phyloP scores from a whole-genome alignment of 768 basidiomycete genomes.

The Tylopilus subfusipes region DNA sequence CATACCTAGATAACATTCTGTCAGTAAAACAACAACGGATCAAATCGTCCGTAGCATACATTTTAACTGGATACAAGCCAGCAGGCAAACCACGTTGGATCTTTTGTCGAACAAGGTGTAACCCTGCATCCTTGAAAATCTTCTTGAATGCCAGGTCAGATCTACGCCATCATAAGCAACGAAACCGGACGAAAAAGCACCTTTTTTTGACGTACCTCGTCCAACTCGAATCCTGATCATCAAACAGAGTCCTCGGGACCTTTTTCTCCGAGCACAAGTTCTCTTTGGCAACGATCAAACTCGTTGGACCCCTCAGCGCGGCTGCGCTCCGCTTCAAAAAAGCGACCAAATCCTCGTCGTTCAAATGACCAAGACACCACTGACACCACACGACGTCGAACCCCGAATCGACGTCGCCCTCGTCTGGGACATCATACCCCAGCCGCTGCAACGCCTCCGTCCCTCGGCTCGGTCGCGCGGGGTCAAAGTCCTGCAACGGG shows the following conservation, averaged over 20 bases:
- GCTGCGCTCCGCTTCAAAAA: conserved; percentile 67
- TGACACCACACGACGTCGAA: conserved; percentile 97
- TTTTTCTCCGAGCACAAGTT: conserved; percentile 70
- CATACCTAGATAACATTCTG: conserved; percentile 21
- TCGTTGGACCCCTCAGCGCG: conserved; percentile 52
- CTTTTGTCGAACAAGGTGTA: conserved; percentile 68
- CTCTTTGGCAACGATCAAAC: conserved; percentile 88
- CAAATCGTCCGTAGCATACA: conserved; percentile 44
- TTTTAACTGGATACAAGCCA: conserved; percentile 82
- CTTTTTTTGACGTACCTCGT: conserved; percentile 59
- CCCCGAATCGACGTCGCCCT: conserved; percentile 50
- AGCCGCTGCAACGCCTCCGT: conserved; percentile 59
- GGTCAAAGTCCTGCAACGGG: conserved; percentile 80
- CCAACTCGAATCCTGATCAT: conserved; percentile 84
- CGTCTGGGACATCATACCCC: conserved; percentile 57
- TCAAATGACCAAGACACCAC: conserved; percentile 92
- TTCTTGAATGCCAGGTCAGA: conserved; percentile 81
- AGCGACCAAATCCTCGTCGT: conserved; percentile 66
- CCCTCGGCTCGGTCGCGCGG: conserved; percentile 39
- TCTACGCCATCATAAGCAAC: conserved; percentile 38
- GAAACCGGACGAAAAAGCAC: background rate
- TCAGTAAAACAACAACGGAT: conserved; percentile 5
- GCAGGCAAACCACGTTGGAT: conserved; percentile 80
- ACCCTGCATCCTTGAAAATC: conserved; percentile 69
- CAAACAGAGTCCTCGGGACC: conserved; percentile 60